Evolutionary conservation across 106 monocot genomes (phyloP).

Genomic region (Allium cepa): DNA sequence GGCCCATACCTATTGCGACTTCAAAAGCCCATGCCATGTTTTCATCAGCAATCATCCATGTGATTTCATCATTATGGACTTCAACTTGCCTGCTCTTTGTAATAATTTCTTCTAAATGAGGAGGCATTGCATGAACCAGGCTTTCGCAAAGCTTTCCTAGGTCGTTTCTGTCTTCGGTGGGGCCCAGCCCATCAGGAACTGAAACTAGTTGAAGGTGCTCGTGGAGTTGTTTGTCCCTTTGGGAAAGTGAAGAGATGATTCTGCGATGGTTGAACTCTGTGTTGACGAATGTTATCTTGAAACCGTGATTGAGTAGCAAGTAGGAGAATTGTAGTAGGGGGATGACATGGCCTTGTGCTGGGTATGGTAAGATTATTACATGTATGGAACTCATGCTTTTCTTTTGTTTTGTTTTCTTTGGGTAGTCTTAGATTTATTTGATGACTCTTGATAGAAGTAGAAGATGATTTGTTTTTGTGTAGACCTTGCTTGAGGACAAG

Average conservation of each 20-base stretch:
- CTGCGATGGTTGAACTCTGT: slow-evolving; percentile 29
- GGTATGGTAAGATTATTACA: slow-evolving; percentile 30
- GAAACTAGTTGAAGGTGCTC: slow-evolving; percentile 10
- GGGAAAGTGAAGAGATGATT: slow-evolving; percentile 3
- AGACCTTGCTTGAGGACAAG: no score
- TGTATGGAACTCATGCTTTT: slow-evolving; percentile 3
- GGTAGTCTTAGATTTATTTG: no score
- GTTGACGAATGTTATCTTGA: slow-evolving; percentile 40
- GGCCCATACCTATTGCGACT: slow-evolving; percentile 19
- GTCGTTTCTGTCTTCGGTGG: slow-evolving; percentile 16
- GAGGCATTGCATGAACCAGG: slow-evolving; percentile 6
- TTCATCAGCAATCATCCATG: slow-evolving; percentile 30
- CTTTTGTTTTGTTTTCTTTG: no score
- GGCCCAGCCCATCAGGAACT: slow-evolving; percentile 28
- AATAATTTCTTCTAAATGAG: slow-evolving; percentile 24
- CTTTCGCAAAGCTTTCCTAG: slow-evolving; percentile 9
- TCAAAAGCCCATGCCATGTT: slow-evolving; percentile 26
- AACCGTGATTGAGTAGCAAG: slow-evolving; percentile 21
- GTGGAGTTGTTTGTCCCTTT: not conserved
- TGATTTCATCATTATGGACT: slow-evolving; percentile 2
- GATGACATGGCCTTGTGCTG: slow-evolving; percentile 41
- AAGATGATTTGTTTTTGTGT: no score
- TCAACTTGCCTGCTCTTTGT: not conserved
- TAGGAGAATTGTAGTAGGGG: slow-evolving; percentile 29
- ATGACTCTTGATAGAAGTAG: no score